Base-by-base conservation (phyloP, 257 asterid genomes). In the Orobanche coerulescens region DNA sequence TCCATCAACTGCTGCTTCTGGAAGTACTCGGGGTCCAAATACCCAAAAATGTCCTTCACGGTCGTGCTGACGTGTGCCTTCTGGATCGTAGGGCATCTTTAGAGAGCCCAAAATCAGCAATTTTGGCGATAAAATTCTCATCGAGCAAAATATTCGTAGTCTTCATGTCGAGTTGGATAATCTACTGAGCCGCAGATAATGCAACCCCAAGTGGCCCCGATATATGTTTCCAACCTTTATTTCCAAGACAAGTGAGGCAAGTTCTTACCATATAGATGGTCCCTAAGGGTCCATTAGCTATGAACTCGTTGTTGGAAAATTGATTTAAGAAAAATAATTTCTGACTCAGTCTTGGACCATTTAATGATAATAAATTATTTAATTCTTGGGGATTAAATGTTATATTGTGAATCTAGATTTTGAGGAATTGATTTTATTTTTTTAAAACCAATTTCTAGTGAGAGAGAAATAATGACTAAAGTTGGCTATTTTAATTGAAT, bases 41-140 rank as follows among this genome's bases (percentile, higher is more conserved):
- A 86, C 13, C 95, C 95, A 16, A 86, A 86, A 72, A 92, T 86
- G 18, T 92, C 95, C 61, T 86, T 86, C 49, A 86, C 95, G 30
- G 95, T 92, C 0, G 95, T 86, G 48, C 95, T 86, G 55, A 86
- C 95, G 5, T 86, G 95, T 9, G 95, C 83, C 76, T 86, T 89
- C 48, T 84, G 92, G 7, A 84, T 47, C 19, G 88, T 79, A 0
- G 95, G 0, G 92, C 95, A 0, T 86, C 50, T 68, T 83, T 86
- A 16, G 95, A 86, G 25, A 86, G 80, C 20, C 95, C 95, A 34
- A 86, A 86, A 67, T 86, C 95, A 4, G 95, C 95, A 5, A 86
- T 88, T 67, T 86, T 86, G 1, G 95, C 95, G 3, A 83, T 80
- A 13, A 81, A 79, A 63, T 78, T 77, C 71, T 86, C 95, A 7